Evolutionary conservation across 495 filamentous ascomycete species (phyloP), one percentile per base, ranked within the genome.

Genomic region (Lepraria neglecta): DNA sequence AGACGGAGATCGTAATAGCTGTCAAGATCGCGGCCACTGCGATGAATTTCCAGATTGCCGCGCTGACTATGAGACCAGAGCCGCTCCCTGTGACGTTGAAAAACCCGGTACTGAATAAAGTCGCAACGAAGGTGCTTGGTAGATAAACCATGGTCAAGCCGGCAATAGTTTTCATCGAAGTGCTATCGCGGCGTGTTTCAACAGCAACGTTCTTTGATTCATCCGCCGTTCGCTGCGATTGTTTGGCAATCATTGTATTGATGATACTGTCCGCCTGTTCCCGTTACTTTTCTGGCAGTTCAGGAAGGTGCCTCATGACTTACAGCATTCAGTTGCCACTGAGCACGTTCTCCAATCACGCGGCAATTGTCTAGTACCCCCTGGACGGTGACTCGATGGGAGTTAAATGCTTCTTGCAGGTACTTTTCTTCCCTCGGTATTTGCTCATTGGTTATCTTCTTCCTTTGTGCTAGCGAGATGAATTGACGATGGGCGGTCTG

Each of bases 71-170:
- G 19, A 47, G 45, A 12, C 19, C 45, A 47, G 45, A 47, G 45
- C 45, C 45, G 19, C 7, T 27, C 6, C 45, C 19, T 0, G 45
- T n/a, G n/a, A 53, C 59, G 17, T 56, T 53, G 27, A 55, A 61
- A 33, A 56, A 56, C 5, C 28, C 35, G 33, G 53, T 61, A 42
- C 59, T 61, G 33, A 61, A 61, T 17, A 61, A 42, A 21, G 59
- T 44, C 40, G 75, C 73, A 9, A 76, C 59, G 46, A 82, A 81
- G 12, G 75, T 82, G 0, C 77, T 78, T 0, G 79, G 79, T 4
- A 82, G 64, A 63, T 82, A 81, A 17, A 77, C 67, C 78, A 82
- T 80, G 21, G 80, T 79, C 35, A 82, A 65, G 4, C 75, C 70
- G 7, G 80, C 79, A 30, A 83, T 76, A 33, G 74, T 76, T 61